A percentile compares a stretch with the other conserved stretches of the same genome.
Evolutionary conservation across 148 eudicot species (phyloP).

Genomic region (Vaccinium darrowii): DNA sequence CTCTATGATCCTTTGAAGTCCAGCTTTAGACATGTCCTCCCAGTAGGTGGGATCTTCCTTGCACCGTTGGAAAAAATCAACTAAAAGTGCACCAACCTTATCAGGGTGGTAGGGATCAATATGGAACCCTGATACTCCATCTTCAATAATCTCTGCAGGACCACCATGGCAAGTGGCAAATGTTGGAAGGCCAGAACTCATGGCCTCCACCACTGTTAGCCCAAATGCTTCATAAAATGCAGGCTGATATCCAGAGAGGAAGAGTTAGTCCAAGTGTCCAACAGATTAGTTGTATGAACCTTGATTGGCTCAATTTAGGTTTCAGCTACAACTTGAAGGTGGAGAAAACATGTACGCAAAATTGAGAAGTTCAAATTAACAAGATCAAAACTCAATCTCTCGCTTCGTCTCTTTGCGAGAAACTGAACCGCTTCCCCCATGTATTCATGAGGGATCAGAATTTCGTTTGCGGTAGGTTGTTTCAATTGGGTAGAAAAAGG

Average conservation of each 20-base stretch:
- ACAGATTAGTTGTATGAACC: no score
- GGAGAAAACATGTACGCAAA: no score
- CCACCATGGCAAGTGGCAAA: conserved; percentile 99
- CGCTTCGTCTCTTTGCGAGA: no score
- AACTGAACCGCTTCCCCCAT: no score
- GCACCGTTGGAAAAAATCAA: conserved; percentile 57
- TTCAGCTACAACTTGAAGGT: no score
- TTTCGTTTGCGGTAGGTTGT: no score
- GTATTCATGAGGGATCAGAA: no score
- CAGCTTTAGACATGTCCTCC: conserved; percentile 59
- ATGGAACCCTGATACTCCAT: conserved; percentile 86
- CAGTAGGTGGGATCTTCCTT: conserved; percentile 62
- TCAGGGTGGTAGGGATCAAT: conserved; percentile 96
- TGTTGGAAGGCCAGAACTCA: conserved; percentile 95
- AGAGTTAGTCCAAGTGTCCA: neutral
- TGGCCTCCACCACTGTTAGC: conserved; percentile 96
- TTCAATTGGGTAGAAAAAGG: no score
- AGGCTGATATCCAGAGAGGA: conserved; percentile 46
- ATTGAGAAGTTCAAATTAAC: no score
- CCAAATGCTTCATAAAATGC: conserved; percentile 98
- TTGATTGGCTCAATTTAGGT: no score
- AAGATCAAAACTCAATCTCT: no score
- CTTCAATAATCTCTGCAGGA: conserved; percentile 88
- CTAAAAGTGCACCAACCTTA: conserved; percentile 54
- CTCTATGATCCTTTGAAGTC: conserved; percentile 70